Base-by-base conservation (phyloP, 352 stramenopile genomes). In the Pilasporangium apinafurcum region DNA sequence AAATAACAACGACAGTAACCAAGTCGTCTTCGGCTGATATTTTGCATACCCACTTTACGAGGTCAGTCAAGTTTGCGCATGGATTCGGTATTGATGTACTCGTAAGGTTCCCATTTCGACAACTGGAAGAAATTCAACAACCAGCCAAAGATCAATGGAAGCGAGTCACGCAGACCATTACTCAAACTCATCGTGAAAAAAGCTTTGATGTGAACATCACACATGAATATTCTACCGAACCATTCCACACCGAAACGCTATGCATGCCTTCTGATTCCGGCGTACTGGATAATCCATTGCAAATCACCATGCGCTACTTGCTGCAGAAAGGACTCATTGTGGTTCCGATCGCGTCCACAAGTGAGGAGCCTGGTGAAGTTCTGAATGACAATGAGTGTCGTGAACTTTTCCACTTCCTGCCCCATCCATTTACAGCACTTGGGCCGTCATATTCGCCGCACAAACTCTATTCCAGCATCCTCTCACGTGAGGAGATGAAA, bases 321-420 rank as follows among this genome's bases (percentile, higher is more conserved):
- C 44, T 85, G 34, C 68, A 83, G 31, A 65, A 62, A 44, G 70
- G 70, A 6, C 40, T 80, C 18, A 48, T 76, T 3, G 48, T 86
- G n/a, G 44, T 80, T 33, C 68, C 70, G 1, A 44, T 65, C 7
- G 25, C 42, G 5, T 46, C 32, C 42, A 54, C 57, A 22, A 45
- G 51, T 32, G 29, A 48, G 6, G 32, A 42, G 22, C 26, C 38
- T 7, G 25, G 54, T 8, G 30, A 40, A 45, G 30, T 17, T 2
- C 36, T 48, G 8, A 28, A 52, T 7, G 37, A 39, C 22, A 33
- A 59, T 3, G 53, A 74, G 9, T 41, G 42, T 26, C 31, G 63
- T 30, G 54, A 66, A 30, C 27, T 88, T 35, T 83, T 88, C 26
- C 35, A 61, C 24, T 30, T 42, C 8, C 51, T 78, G 18, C 37